phyloP scores from a whole-genome alignment of 2,329 filamentous ascomycete species.

The Epichloe amarillans region DNA sequence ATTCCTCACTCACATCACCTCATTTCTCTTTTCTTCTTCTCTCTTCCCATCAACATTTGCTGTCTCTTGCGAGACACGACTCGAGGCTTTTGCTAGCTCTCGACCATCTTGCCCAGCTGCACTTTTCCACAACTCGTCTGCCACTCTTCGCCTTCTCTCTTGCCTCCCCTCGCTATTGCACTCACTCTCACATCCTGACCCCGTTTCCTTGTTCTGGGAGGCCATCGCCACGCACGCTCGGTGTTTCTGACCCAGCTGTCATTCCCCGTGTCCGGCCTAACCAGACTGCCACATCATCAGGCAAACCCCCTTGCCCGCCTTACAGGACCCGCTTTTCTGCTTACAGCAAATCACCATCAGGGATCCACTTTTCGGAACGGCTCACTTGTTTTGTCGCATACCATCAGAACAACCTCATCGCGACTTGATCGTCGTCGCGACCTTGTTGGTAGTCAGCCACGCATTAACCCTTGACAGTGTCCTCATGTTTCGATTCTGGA shows the following conservation, averaged over 20 bases:
- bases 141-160: constrained; percentile 5
- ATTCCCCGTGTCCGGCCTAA: constrained; percentile 11
- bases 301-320: constrained; percentile 6
- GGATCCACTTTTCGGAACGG: neutral
- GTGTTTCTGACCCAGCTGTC: neutral
- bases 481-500: constrained; percentile 51
- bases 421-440: constrained; percentile 3
- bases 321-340: constrained; percentile 13
- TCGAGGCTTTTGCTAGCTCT: constrained; percentile 38
- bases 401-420: constrained; percentile 7
- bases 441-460: constrained; percentile 2
- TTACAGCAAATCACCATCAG: constrained; percentile 22
- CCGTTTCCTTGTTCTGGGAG: neutral
- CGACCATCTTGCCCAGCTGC: constrained; percentile 16
- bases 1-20: constrained; percentile 10
- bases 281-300: constrained; percentile 8
- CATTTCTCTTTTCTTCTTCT: constrained; percentile 16
- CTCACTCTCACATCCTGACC: neutral
- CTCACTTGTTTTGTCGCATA: constrained; percentile 6
- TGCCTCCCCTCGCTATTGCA: constrained; percentile 2
- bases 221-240: constrained; percentile 1
- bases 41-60: constrained; percentile 15
- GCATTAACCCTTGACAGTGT: constrained; percentile 18
- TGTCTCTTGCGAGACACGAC: constrained; percentile 13
- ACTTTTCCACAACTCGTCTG: constrained; percentile 5